These are phyloP conservation scores for Plenodomus biglobosus DNA, from an alignment of 2,329 filamentous ascomycete species.

Conservation along the genomic window DNA sequence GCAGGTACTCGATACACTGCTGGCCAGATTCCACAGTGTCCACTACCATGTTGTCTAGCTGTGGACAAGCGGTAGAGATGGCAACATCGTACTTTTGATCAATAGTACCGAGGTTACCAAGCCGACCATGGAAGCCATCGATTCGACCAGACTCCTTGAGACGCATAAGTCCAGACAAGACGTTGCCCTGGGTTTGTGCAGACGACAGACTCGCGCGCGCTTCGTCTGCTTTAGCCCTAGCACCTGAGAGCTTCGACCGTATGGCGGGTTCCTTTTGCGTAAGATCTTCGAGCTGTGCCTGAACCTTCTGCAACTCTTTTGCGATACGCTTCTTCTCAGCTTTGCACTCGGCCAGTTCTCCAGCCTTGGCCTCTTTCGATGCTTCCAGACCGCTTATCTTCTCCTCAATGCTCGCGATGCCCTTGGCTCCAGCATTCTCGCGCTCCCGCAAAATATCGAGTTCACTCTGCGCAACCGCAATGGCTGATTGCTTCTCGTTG, in stretches of 20 bases:
- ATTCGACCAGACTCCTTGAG: conserved; percentile 95
- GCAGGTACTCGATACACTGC: conserved; percentile 95
- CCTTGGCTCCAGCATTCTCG: conserved; percentile 81
- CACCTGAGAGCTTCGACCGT: conserved; percentile 81
- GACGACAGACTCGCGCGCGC: conserved; percentile 86
- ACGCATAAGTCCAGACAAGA: conserved; percentile 87
- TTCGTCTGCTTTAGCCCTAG: conserved; percentile 93
- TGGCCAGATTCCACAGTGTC: conserved; percentile 95
- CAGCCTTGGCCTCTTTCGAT: conserved; percentile 67
- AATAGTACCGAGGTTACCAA: conserved; percentile 92
- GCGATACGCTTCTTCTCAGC: conserved; percentile 70
- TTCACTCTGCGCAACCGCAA: conserved; percentile 93
- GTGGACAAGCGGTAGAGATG: conserved; percentile 93
- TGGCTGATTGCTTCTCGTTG: conserved; percentile 90
- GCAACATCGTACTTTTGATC: conserved; percentile 93
- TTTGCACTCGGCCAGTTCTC: conserved; percentile 75
- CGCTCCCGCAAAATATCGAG: conserved; percentile 88
- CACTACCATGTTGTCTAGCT: conserved; percentile 93
- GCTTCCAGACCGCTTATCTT: conserved; percentile 77
- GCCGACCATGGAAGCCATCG: conserved; percentile 91
- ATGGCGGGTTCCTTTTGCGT: conserved; percentile 77
- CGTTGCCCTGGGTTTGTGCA: conserved; percentile 90
- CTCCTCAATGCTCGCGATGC: conserved; percentile 77
- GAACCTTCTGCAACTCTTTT: conserved; percentile 71
- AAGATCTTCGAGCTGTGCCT: conserved; percentile 72